phyloP scores from a whole-genome alignment of 2,329 filamentous ascomycete species.

The Bisporella sp. region DNA sequence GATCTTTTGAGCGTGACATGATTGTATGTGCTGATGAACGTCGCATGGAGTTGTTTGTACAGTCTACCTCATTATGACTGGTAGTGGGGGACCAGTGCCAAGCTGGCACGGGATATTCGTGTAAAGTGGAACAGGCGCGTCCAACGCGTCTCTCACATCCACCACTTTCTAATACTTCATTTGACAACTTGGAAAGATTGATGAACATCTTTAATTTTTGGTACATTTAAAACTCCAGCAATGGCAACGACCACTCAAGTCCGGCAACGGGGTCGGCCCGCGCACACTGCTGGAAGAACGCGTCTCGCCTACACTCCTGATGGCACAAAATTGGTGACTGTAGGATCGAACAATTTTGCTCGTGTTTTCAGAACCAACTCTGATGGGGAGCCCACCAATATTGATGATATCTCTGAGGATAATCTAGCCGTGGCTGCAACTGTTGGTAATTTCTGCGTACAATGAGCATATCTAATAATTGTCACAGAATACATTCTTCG shows the following conservation, averaged over 20 bases:
- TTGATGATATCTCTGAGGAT: slow-evolving; percentile 85
- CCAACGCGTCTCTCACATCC: no score
- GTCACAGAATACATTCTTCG: slow-evolving; percentile 67
- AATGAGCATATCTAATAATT: slow-evolving; percentile 11
- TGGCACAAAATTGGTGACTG: slow-evolving; percentile 80
- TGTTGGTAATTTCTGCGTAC: slow-evolving; percentile 29
- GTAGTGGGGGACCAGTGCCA: no score
- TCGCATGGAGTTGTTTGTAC: no score
- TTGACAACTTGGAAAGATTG: no score
- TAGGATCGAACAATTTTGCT: slow-evolving; percentile 88
- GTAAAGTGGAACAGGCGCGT: no score
- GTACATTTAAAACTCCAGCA: slow-evolving; percentile 4
- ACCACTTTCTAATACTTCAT: no score
- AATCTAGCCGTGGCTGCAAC: slow-evolving; percentile 73
- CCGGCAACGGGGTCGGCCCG: slow-evolving; percentile 57
- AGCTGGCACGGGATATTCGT: no score
- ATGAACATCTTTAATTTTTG: not conserved
- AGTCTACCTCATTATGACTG: not conserved
- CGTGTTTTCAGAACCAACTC: slow-evolving; percentile 88
- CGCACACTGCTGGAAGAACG: slow-evolving; percentile 78
- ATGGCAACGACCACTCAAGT: slow-evolving; percentile 29
- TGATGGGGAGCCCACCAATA: slow-evolving; percentile 84
- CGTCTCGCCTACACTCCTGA: slow-evolving; percentile 85
- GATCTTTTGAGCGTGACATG: slow-evolving; percentile 65
- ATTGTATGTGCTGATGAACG: not conserved